Base-by-base conservation (phyloP, 2,329 filamentous ascomycete species). In the Microcyclospora tardicrescens region DNA sequence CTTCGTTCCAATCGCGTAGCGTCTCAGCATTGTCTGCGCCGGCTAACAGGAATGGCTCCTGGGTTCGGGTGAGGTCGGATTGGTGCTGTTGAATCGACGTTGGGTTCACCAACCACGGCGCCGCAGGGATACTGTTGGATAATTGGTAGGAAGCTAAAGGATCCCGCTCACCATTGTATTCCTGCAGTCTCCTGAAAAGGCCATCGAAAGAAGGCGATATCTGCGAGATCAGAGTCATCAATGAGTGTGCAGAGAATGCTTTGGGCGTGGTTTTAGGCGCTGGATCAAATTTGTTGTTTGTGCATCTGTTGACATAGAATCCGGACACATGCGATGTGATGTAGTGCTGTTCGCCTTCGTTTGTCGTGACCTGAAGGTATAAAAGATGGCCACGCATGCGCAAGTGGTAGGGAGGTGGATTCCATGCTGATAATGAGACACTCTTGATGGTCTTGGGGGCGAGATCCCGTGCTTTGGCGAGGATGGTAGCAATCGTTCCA, bases 1-100 rank as follows among this genome's bases (percentile, higher is more conserved):
- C 91, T 61, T 98, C 91, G 53, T 98, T 98, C 89, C 93, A 98
- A 61, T 98, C 91, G 42, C 91, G 78, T 46, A 98, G 69, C 4
- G 86, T 94, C 57, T 98, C 91, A 0, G 85, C 84, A 58, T 89
- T 94, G 55, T 98, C 91, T 16, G 87, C 79, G 24, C 93, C 93
- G 14, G 84, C 76, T 43, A 96, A 78, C 43, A 98, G 68, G 58
- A 84, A 95, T 35, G 82, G 84, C 67, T 98, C 91, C 63, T 98
- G 91, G 15, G 87, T 84, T 39, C 93, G 77, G 15, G 87, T 84
- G 45, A 86, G 74, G 59, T 98, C 91, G 16, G 87, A 61, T 53
- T 81, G 75, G 60, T 98, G 91, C 41, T 67, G 54, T 72, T 78
- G 45, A 5, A 78, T 79, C 10, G 72, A 72, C 10, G 77, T 69